These are phyloP conservation scores for Neurospora africana DNA, from an alignment of 495 filamentous ascomycete genomes.

Conservation along the genomic window DNA sequence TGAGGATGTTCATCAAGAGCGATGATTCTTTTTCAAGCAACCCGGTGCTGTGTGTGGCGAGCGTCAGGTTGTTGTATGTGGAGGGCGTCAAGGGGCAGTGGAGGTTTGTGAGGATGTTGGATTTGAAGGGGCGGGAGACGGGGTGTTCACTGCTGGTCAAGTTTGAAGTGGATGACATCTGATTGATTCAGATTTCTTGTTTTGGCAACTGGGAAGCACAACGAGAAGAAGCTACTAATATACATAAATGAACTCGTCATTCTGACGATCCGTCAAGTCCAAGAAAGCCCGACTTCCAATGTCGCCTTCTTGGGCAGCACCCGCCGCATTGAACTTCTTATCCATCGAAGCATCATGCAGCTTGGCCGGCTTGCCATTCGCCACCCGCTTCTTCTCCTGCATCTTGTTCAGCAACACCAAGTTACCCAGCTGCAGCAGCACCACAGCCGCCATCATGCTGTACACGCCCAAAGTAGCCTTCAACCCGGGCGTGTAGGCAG, in stretches of 20 bases:
- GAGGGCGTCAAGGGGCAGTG: slow-evolving; percentile 26
- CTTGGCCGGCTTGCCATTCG: slow-evolving; percentile 45
- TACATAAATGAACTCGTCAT: slow-evolving; percentile 60
- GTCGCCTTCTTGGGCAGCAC: background rate
- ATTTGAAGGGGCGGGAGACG: slow-evolving; percentile 42
- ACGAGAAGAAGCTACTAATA: no score
- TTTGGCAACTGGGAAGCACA: background rate
- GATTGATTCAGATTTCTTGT: slow-evolving; percentile 1
- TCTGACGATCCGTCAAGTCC: slow-evolving; percentile 52
- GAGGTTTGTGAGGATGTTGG: slow-evolving; percentile 43
- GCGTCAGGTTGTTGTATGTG: slow-evolving; percentile 38
- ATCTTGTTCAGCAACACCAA: slow-evolving; percentile 43
- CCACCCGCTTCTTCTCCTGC: slow-evolving; percentile 41
- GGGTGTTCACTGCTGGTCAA: slow-evolving; percentile 39
- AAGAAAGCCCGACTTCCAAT: slow-evolving; percentile 33
- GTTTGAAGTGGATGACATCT: slow-evolving; percentile 33
- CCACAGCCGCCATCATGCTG: slow-evolving; percentile 36
- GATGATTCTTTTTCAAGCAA: slow-evolving; percentile 42
- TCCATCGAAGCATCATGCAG: slow-evolving; percentile 50
- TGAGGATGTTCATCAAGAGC: slow-evolving; percentile 43
- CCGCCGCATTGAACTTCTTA: slow-evolving; percentile 15
- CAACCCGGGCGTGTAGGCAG: slow-evolving; percentile 47
- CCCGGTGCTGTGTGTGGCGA: slow-evolving; percentile 35
- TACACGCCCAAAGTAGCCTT: slow-evolving; percentile 48
- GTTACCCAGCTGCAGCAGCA: slow-evolving; percentile 41